These are phyloP conservation scores for Phaseolus coccineus DNA, from an alignment of 331 rosid genomes.

Conservation along the genomic window DNA sequence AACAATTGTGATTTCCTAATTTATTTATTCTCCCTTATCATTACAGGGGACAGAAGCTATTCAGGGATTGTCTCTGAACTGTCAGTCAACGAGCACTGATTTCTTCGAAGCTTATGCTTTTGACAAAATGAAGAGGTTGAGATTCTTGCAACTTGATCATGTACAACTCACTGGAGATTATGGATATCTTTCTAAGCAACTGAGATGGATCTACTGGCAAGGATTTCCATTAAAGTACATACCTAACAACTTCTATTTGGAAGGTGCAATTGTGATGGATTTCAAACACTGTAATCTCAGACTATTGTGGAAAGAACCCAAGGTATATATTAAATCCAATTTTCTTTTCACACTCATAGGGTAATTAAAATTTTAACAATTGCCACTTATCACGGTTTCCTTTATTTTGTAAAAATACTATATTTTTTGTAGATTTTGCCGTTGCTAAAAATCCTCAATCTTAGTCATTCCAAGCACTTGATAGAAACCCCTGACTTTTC, in stretches of 20 bases:
- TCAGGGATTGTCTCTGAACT: not conserved
- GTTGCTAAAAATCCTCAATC: not conserved
- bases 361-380: not conserved
- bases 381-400: not conserved
- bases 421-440: not conserved
- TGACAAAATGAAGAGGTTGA: not conserved
- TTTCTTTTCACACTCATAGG: not conserved
- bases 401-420: not conserved
- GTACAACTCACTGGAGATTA: not conserved
- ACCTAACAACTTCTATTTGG: not conserved
- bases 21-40: not conserved
- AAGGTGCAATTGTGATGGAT: not conserved
- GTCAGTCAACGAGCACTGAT: not conserved
- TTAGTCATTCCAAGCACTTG: not conserved
- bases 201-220: slow-evolving; percentile 11
- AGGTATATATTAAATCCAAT: not conserved
- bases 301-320: not conserved
- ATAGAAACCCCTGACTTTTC: slow-evolving; percentile 1
- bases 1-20: not conserved
- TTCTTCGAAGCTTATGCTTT: not conserved
- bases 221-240: slow-evolving; percentile 7
- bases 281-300: not conserved
- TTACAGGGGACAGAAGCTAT: not conserved
- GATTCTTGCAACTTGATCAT: not conserved
- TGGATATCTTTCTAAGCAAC: not conserved